Evolutionary conservation across 352 stramenopile genomes (phyloP).

Genomic region (Hyaloperonospora arabidopsidis): DNA sequence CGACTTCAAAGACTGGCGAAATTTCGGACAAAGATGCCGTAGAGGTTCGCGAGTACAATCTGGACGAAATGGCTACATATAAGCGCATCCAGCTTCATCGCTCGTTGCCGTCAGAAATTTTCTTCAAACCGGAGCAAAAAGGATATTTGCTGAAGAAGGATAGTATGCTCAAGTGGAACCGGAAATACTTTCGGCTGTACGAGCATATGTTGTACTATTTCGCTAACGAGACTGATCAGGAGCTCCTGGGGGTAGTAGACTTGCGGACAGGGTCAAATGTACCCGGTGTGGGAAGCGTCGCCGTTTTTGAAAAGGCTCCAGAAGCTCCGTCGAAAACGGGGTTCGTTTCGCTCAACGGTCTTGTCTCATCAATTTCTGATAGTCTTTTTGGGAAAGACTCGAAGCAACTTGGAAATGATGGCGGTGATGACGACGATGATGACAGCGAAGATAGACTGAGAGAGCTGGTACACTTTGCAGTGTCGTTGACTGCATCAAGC

Average conservation of each 20-base stretch:
- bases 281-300: constrained; percentile 61
- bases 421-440: constrained; percentile 41
- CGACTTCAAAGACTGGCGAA: constrained; percentile 35
- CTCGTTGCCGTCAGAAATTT: constrained; percentile 74
- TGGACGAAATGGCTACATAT: constrained; percentile 81
- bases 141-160: constrained; percentile 83
- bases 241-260: constrained; percentile 79
- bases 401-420: constrained; percentile 36
- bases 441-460: constrained; percentile 46
- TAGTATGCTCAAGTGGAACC: constrained; percentile 86
- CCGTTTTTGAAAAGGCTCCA: constrained; percentile 73
- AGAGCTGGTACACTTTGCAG: constrained; percentile 53
- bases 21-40: constrained; percentile 73
- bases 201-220: constrained; percentile 88
- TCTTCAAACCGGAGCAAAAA: constrained; percentile 69
- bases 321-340: constrained; percentile 44
- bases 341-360: constrained; percentile 74
- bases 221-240: constrained; percentile 73
- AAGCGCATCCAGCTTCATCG: constrained; percentile 73
- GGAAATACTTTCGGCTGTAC: constrained; percentile 83
- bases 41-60: constrained; percentile 82
- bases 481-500: constrained; percentile 66
- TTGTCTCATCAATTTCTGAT: constrained; percentile 74
- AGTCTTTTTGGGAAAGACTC: constrained; percentile 64
- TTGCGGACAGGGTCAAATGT: constrained; percentile 58